These are phyloP conservation scores for Brasilioporus rufonigricans DNA, from an alignment of 768 basidiomycete species.

Conservation along the genomic window DNA sequence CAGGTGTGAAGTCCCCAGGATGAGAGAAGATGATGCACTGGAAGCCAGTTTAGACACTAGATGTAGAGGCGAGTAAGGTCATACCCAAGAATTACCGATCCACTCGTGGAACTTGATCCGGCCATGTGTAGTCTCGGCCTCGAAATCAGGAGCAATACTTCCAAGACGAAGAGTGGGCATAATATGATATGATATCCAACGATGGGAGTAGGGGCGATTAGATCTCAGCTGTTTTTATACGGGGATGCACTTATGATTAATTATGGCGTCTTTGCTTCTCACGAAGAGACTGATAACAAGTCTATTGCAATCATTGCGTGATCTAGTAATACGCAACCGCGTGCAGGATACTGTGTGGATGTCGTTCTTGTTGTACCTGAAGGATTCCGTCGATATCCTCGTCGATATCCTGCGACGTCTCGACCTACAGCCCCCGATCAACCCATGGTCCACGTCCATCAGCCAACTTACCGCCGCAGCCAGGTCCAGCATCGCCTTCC, in stretches of 20 bases:
- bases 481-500: constrained; percentile 90
- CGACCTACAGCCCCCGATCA: constrained; percentile 57
- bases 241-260: constrained; percentile 20
- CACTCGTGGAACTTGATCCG: constrained; percentile 91
- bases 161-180: constrained; percentile 74
- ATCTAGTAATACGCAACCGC: constrained; percentile 85
- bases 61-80: constrained; percentile 15
- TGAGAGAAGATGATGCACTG: constrained; percentile 92
- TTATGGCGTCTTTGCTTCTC: constrained; percentile 64
- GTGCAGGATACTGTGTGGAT: constrained; percentile 90
- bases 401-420: constrained; percentile 81
- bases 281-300: constrained; percentile 37
- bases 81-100: constrained; percentile 85
- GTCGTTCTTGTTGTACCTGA: constrained; percentile 79
- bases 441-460: constrained; percentile 1
- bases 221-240: constrained; percentile 6
- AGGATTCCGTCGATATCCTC: constrained; percentile 87
- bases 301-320: constrained; percentile 23
- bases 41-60: neutral
- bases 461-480: constrained; percentile 72
- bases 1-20: constrained; percentile 89
- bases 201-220: constrained; percentile 5
- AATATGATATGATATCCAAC: constrained; percentile 9
- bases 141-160: constrained; percentile 86
- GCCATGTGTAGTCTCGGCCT: constrained; percentile 86